Evolutionary conservation across 306 rosid genomes (phyloP).

Genomic region (Hylodesmum podocarpum): DNA sequence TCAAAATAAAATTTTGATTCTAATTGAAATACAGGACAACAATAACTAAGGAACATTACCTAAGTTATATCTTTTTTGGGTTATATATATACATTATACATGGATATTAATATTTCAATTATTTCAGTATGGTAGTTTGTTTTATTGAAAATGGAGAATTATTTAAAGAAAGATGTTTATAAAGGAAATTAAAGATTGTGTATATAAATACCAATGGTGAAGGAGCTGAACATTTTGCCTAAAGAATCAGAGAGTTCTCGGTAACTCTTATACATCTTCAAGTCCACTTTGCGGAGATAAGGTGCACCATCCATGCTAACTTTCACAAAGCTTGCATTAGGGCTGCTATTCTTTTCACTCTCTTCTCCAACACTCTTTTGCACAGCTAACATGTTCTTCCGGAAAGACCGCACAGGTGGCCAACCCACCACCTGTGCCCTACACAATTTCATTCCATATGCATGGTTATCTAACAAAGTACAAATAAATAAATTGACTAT

Average conservation of each 20-base stretch:
- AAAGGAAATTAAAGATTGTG: background rate
- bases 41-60: no score
- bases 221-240: conserved; percentile 78
- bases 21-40: no score
- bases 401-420: conserved; percentile 85
- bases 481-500: background rate
- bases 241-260: conserved; percentile 74
- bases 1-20: no score
- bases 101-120: background rate
- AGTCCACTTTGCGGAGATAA: conserved; percentile 85
- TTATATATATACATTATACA: no score
- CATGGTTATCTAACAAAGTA: background rate
- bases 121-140: background rate
- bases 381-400: conserved; percentile 64
- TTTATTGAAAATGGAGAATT: background rate
- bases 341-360: conserved; percentile 34
- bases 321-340: conserved; percentile 62
- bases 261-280: conserved; percentile 60
- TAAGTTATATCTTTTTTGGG: no score
- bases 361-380: conserved; percentile 50
- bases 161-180: background rate
- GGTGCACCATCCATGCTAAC: conserved; percentile 99
- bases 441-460: background rate
- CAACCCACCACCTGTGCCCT: conserved; percentile 96
- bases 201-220: conserved; percentile 58